Conservation (phyloP, 2,329 filamentous ascomycete species). For the Aspergillus hiratsukae region DNA sequence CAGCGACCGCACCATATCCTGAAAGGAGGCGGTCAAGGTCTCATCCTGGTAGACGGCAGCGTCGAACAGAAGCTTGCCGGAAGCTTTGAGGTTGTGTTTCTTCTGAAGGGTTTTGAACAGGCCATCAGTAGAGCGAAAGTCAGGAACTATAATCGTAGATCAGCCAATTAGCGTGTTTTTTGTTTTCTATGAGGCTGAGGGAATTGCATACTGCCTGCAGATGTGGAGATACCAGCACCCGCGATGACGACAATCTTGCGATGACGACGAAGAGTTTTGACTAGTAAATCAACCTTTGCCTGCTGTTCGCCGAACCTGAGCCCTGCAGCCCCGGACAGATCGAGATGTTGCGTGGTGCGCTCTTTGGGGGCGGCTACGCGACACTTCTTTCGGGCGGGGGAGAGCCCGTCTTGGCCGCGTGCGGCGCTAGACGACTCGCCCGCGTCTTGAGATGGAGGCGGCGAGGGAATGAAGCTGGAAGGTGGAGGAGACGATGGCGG, state of each 20-base stretch:
- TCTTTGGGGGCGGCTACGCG: constrained; percentile 59
- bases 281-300: constrained; percentile 62
- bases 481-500: constrained; percentile 35
- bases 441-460: constrained; percentile 40
- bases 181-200: constrained; percentile 8
- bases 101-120: constrained; percentile 81
- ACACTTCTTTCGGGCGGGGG: constrained; percentile 72
- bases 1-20: constrained; percentile 90
- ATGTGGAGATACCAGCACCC: constrained; percentile 93
- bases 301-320: constrained; percentile 48
- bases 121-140: constrained; percentile 88
- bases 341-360: constrained; percentile 76
- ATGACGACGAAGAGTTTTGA: constrained; percentile 75
- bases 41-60: constrained; percentile 96
- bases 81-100: constrained; percentile 86
- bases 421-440: constrained; percentile 32
- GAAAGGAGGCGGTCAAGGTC: constrained; percentile 81
- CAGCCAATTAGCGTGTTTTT: constrained; percentile 7
- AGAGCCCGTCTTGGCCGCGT: constrained; percentile 56
- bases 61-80: constrained; percentile 94
- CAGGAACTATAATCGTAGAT: constrained; percentile 62
- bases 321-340: constrained; percentile 49
- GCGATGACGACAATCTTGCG: constrained; percentile 97
- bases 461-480: constrained; percentile 39
- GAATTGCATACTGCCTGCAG: constrained; percentile 71